Evolutionary conservation across 2,329 filamentous ascomycete genomes (phyloP), one percentile per base, ranked within the genome.

Genomic region (Harringtonia lauricola): DNA sequence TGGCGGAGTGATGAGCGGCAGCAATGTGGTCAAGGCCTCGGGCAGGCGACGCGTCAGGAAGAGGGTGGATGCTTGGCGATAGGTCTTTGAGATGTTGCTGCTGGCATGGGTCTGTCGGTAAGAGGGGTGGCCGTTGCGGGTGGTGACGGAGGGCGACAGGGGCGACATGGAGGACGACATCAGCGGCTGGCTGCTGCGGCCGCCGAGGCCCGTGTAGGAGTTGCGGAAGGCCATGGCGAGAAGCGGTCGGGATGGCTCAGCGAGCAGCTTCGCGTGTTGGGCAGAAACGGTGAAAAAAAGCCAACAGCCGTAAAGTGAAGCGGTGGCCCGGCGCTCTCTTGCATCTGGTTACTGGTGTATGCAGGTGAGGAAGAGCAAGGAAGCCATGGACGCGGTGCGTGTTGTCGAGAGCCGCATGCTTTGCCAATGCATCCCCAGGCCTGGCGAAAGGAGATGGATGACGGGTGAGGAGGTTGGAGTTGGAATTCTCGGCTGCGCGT

Each of bases 11-110:
- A 98, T 83, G 48, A 95, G 74, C 9, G 90, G 86, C 39, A 89
- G 72, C 42, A 98, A 76, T 4, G 84, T 88, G 19, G 86, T 85
- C 26, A 95, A 72, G 0, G 90, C 86, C 64, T 98, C 92, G 53
- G 87, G 85, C 43, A 96, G 71, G 39, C 90, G 85, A 62, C 92
- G 88, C 62, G 92, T 98, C 47, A 98, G 74, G 65, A 94, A 98
- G 21, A 96, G 76, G 51, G 92, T 89, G 8, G 88, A 94, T 28
- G 92, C 86, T 66, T 95, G 88, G 52, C 90, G 86, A 66, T 96
- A 96, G 26, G 84, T 84, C 64, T 92, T 92, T 53, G 90, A 92
- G 56, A 95, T 84, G 56, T 85, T 78, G 47, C 39, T 48, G 44
- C 40, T 35, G 15, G 45, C 45, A 15, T 37, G 31, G 44, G 21